phyloP scores from a whole-genome alignment of 345 rosid species.

The Aquilaria sinensis region DNA sequence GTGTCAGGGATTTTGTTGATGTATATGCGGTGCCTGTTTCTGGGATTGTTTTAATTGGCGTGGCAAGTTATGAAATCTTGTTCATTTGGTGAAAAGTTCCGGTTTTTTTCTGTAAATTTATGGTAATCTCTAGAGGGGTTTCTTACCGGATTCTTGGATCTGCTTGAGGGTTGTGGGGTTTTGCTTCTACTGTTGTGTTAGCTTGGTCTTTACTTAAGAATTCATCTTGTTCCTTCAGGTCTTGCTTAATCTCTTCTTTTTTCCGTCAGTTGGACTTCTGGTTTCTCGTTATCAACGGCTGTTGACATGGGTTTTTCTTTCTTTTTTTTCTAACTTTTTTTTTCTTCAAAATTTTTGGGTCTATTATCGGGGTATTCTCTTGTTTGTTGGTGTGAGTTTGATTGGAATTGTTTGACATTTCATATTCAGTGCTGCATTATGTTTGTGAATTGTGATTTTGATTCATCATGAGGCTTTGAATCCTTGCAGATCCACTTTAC shows the following conservation, averaged over 20 bases:
- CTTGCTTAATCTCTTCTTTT: background rate
- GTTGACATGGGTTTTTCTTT: constrained; percentile 12
- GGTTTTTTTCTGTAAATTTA: constrained; percentile 1
- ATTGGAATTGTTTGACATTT: too few relatives aligned
- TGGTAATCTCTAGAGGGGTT: background rate
- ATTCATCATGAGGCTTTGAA: constrained; percentile 11
- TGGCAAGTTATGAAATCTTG: background rate
- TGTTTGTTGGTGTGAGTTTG: background rate
- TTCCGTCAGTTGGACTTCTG: constrained; percentile 3
- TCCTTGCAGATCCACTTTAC: constrained; percentile 55
- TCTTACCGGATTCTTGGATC: constrained; percentile 9
- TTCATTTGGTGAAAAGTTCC: constrained; percentile 12
- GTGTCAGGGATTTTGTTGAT: constrained; percentile 8
- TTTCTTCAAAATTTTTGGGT: background rate
- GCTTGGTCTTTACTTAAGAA: background rate
- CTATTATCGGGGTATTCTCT: background rate
- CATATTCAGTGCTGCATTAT: too few relatives aligned
- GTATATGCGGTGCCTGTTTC: background rate
- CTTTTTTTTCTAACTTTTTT: constrained; percentile 2
- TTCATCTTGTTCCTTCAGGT: background rate
- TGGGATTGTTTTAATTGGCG: background rate
- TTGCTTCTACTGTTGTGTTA: background rate
- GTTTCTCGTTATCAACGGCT: background rate
- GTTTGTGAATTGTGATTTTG: too few relatives aligned
- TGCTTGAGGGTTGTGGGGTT: constrained; percentile 7